Base-by-base conservation (phyloP, 2,329 filamentous ascomycete genomes). In the Colletotrichum aenigma region DNA sequence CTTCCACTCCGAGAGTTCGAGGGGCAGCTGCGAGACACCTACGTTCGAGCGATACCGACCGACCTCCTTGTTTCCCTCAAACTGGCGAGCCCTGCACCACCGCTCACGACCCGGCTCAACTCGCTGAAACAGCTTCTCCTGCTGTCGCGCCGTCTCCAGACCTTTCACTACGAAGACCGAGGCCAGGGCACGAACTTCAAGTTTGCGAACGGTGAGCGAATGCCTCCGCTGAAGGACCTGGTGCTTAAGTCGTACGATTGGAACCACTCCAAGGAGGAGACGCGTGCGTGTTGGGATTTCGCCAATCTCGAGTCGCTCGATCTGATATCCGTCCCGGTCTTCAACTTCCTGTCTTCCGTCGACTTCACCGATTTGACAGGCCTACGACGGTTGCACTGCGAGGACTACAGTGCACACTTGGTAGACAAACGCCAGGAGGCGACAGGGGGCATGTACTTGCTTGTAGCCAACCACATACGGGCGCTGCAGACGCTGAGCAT, bases 211-310 rank as follows among this genome's bases (percentile, higher is more conserved):
- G 80, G 79, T 21, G 87, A 89, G 70, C 82, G 85, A 13, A 79
- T 90, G 28, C 88, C 88, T 2, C 80, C 87, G 0, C 78, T 90
- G 7, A 78, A 78, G 24, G 83, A 87, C 9, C 80, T 90, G 5
- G 80, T 79, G 2, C 80, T 90, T 48, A 84, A 84, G 65, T 88
- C 86, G 3, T 90, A 90, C 76, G 86, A 89, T 80, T 89, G 88
- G 88, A 81, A 84, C 12, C 88, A 90, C 76, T 80, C 80, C 2
- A 64, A 78, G 0, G 80, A 83, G 4, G 84, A 84, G 6, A 87
- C 88, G 7, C 77, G 72, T 2, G 77, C 75, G 21, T 87, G 89
- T 72, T 90, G 88, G 88, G 84, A 89, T 78, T 85, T 90, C 75
- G 86, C 86, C 6, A 77, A 77, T n/a, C 82, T 90, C 32, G 79